phyloP scores from a whole-genome alignment of 768 basidiomycete genomes.

The Leccinum variicolor region DNA sequence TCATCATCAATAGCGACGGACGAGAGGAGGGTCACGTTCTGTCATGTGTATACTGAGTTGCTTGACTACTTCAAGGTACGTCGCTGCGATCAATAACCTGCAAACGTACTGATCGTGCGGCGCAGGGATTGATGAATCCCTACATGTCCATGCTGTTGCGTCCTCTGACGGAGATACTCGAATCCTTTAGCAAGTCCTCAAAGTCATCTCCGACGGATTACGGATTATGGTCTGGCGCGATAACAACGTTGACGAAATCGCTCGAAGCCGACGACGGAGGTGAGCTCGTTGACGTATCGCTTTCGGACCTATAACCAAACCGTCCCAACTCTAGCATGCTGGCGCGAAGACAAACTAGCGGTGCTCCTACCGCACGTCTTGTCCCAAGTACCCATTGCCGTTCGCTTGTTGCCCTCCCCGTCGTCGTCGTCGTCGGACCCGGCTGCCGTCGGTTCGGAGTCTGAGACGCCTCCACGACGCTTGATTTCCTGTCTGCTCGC shows the following conservation, averaged over 20 bases:
- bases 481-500: slow-evolving; percentile 19
- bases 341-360: slow-evolving; percentile 80
- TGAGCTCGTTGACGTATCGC: slow-evolving; percentile 31
- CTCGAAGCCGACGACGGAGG: slow-evolving; percentile 79
- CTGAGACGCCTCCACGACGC: slow-evolving; percentile 5
- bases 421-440: not conserved
- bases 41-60: slow-evolving; percentile 66
- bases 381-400: slow-evolving; percentile 59
- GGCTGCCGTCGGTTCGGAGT: not conserved
- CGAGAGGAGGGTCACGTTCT: slow-evolving; percentile 66
- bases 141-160: slow-evolving; percentile 80
- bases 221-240: slow-evolving; percentile 59
- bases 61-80: slow-evolving; percentile 87
- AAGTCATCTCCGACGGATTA: slow-evolving; percentile 28
- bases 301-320: not conserved
- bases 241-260: slow-evolving; percentile 64
- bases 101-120: not conserved
- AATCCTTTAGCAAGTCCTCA: slow-evolving; percentile 38
- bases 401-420: slow-evolving; percentile 22
- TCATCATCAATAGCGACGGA: slow-evolving; percentile 21
- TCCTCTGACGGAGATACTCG: slow-evolving; percentile 62
- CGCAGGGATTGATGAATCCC: slow-evolving; percentile 83
- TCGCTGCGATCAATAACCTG: not conserved
- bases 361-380: slow-evolving; percentile 58
- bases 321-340: slow-evolving; percentile 59